Evolutionary conservation across 2,329 filamentous ascomycete species (phyloP).

Genomic region (Penicillium brevicompactum): DNA sequence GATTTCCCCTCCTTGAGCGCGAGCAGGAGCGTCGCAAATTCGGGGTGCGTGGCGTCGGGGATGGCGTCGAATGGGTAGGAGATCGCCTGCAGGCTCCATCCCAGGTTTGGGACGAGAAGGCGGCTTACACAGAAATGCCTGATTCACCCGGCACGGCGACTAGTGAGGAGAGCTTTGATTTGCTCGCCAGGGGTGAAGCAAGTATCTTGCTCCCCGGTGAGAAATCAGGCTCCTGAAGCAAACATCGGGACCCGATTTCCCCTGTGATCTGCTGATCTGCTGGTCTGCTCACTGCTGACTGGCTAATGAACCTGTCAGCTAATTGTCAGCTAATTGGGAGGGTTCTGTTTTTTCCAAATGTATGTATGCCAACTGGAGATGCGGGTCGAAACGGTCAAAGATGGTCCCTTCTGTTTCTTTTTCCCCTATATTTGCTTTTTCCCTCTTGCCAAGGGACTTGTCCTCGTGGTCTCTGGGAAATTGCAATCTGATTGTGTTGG

Average conservation of each 20-base stretch:
- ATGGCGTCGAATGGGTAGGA: conserved; percentile 47
- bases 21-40: conserved; percentile 38
- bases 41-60: conserved; percentile 34
- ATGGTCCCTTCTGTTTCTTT: background rate
- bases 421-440: conserved; percentile 10
- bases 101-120: conserved; percentile 7
- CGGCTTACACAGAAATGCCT: conserved; percentile 18
- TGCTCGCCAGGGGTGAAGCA: conserved; percentile 47
- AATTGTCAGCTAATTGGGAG: background rate
- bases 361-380: too few relatives aligned
- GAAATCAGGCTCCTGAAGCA: conserved; percentile 11
- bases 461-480: conserved; percentile 4
- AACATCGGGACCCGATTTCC: conserved; percentile 9
- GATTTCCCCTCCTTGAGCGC: conserved; percentile 47
- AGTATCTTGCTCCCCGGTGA: conserved; percentile 40
- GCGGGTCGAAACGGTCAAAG: background rate
- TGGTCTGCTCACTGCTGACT: background rate
- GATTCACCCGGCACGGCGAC: conserved; percentile 44
- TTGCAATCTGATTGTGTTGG: conserved; percentile 2
- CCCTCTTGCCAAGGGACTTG: background rate
- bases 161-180: conserved; percentile 53
- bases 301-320: background rate
- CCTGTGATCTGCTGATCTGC: conserved; percentile 8
- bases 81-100: conserved; percentile 29
- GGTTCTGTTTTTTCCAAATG: too few relatives aligned